Evolutionary conservation across 768 basidiomycete genomes (phyloP).

Genomic region (Hygrophoropsis aurantiaca): DNA sequence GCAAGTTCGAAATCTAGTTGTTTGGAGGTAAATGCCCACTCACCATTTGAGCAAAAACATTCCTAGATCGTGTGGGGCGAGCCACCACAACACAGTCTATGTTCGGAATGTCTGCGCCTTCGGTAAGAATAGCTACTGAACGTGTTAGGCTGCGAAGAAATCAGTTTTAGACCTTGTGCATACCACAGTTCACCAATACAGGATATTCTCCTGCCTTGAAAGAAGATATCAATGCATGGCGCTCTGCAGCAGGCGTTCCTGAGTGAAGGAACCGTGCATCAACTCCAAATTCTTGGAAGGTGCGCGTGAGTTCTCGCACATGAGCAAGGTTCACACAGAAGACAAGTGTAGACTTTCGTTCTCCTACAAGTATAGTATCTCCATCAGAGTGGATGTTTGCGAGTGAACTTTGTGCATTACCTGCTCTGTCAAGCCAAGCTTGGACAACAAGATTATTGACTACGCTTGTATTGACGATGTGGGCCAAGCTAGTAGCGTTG

Average conservation of each 20-base stretch:
- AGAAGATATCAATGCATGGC: conserved; percentile 58
- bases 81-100: conserved; percentile 90
- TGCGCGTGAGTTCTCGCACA: conserved; percentile 68
- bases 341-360: conserved; percentile 85
- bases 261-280: conserved; percentile 84
- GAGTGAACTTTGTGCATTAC: conserved; percentile 40
- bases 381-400: conserved; percentile 5
- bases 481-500: conserved; percentile 71
- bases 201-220: conserved; percentile 79
- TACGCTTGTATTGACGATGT: conserved; percentile 76
- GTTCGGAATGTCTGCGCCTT: conserved; percentile 93
- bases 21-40: conserved; percentile 11
- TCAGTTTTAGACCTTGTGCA: conserved; percentile 16
- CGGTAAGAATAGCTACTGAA: conserved; percentile 76
- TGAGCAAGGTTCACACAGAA: conserved; percentile 89
- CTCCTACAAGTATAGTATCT: conserved; percentile 31
- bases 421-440: conserved; percentile 83
- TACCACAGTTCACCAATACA: conserved; percentile 88
- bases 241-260: conserved; percentile 60
- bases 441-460: conserved; percentile 78
- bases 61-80: conserved; percentile 84
- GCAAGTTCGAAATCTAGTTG: no score
- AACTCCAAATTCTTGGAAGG: conserved; percentile 72
- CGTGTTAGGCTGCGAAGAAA: conserved; percentile 7
- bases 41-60: conserved; percentile 93